phyloP scores from a whole-genome alignment of 176 grass and related monocot species.

The Eleusine coracana region DNA sequence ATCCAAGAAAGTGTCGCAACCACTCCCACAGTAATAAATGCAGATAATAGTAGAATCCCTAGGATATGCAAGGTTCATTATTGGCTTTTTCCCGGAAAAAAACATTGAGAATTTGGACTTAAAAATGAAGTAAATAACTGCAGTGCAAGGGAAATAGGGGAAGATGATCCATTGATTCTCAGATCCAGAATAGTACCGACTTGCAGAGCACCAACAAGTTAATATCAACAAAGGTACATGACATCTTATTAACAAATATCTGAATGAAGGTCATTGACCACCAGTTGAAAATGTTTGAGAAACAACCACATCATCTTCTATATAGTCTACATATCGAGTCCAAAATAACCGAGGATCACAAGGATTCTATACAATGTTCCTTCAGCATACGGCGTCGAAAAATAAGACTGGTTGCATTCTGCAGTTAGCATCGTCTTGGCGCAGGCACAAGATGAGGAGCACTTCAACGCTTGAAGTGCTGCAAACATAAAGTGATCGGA shows the following conservation, averaged over 20 bases:
- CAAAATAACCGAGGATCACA: background rate
- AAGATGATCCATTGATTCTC: background rate
- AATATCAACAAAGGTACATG: background rate
- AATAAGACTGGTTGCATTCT: background rate
- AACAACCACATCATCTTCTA: background rate
- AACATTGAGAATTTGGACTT: background rate
- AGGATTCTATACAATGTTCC: slow-evolving; percentile 7
- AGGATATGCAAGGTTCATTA: too few relatives aligned
- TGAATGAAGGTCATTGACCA: background rate
- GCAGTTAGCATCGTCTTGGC: slow-evolving; percentile 6
- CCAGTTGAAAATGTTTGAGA: background rate
- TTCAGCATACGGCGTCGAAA: background rate
- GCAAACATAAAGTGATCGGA: slow-evolving; percentile 29
- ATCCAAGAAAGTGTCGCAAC: too few relatives aligned
- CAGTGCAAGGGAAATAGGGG: background rate
- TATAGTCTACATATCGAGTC: background rate
- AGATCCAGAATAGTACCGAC: too few relatives aligned
- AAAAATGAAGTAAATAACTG: background rate
- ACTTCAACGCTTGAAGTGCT: slow-evolving; percentile 56
- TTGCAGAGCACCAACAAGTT: background rate
- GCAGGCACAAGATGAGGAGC: background rate
- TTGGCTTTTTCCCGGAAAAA: too few relatives aligned
- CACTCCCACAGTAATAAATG: too few relatives aligned
- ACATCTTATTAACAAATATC: slow-evolving; percentile 25
- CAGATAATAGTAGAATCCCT: too few relatives aligned